phyloP scores from a whole-genome alignment of 2,329 filamentous ascomycete genomes.

The Coleophoma cylindrospora region DNA sequence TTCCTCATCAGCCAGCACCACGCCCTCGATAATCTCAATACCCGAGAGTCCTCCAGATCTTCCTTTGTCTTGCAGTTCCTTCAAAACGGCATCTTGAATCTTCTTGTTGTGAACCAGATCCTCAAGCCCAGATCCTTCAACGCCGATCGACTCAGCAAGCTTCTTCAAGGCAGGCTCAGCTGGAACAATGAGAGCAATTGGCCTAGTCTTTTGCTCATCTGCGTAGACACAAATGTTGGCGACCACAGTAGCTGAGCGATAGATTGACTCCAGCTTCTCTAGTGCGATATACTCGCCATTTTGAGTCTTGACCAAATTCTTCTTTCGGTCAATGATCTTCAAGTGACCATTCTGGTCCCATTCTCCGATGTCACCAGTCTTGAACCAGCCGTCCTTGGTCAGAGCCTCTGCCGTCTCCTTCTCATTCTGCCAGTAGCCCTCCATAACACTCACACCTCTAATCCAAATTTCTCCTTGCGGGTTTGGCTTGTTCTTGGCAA shows the following conservation, averaged over 20 bases:
- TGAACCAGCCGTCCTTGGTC: conserved; percentile 90
- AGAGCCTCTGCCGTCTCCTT: conserved; percentile 77
- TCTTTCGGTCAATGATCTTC: conserved; percentile 89
- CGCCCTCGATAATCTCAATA: conserved; percentile 71
- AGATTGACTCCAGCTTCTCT: conserved; percentile 91
- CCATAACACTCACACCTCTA: conserved; percentile 69
- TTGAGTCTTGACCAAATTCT: conserved; percentile 95
- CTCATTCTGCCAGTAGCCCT: conserved; percentile 78
- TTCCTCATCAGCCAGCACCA: conserved; percentile 78
- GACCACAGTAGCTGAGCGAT: conserved; percentile 74
- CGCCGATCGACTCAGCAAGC: conserved; percentile 53
- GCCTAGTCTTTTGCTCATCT: conserved; percentile 67
- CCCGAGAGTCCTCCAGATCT: conserved; percentile 61
- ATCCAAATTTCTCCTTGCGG: conserved; percentile 94
- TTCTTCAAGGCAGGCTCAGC: conserved; percentile 59
- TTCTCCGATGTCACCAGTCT: conserved; percentile 92
- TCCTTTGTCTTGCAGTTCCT: conserved; percentile 63
- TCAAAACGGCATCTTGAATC: conserved; percentile 55
- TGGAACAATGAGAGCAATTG: conserved; percentile 74
- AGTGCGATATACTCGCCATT: conserved; percentile 96
- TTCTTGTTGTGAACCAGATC: conserved; percentile 64
- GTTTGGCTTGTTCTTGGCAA: conserved; percentile 57
- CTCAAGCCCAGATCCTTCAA: conserved; percentile 57
- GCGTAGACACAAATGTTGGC: conserved; percentile 86
- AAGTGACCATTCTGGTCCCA: conserved; percentile 77